Base-by-base conservation (phyloP, 305 asterid genomes). In the Solanum hybrid region DNA sequence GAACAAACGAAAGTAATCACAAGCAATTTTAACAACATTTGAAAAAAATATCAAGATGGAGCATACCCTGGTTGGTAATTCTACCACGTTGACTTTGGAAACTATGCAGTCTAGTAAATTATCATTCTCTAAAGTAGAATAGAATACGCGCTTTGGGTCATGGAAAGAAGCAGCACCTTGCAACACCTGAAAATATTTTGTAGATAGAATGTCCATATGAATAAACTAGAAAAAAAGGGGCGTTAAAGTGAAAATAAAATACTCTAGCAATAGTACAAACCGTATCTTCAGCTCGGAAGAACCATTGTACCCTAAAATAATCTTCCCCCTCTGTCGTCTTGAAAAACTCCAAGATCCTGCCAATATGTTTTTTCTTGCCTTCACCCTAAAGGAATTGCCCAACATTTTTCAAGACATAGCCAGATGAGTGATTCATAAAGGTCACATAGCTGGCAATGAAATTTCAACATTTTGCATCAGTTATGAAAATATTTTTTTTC, bases 281-380 rank as follows among this genome's bases (percentile, higher is more conserved):
- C 93, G 98, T 96, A 92, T 96, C 97, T 94, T 93, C 93, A 67
- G 96, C 97, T 95, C 96, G 93, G 91, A 92, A 96, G 90, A 95
- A 96, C 98, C 98, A 96, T 76, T 95, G 98, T 76, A 96, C 97
- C 90, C 96, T 95, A 91, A 94, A 93, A 91, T 95, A 95, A 89
- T 95, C 93, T 90, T 93, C 97, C 82, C 95, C 97, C 74, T 95
- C 97, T 57, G 86, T 82, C 74, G 97, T 95, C 92, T 93, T 94
- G 90, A 96, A 96, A 91, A 95, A 95, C 88, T 96, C 98, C 87
- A 95, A 89, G 90, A 96, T 96, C 94, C 91, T 94, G 89, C 98
- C 98, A 85, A 96, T 92, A 91, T 95, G 95, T 79, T 94, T 93
- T 76, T 95, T 88, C 88, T 90, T 90, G 91, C 96, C 95, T 91